These are phyloP conservation scores for Hirschfeldia incana DNA, from an alignment of 345 rosid genomes.

Conservation along the genomic window DNA sequence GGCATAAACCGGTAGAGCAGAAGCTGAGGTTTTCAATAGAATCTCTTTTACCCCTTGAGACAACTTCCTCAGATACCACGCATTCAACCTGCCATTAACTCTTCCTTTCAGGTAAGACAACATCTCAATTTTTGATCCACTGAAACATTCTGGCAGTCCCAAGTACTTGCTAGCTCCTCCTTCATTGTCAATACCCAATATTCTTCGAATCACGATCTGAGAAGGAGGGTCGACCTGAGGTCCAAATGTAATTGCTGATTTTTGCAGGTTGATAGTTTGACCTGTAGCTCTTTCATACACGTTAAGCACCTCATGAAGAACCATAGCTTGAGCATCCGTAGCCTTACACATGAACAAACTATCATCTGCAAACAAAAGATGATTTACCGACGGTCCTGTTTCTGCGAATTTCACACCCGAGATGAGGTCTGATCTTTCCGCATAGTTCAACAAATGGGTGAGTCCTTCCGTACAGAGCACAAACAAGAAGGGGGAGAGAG, in stretches of 20 bases:
- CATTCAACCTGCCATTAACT: background rate
- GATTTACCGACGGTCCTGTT: background rate
- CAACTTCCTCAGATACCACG: background rate
- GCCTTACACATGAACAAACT: background rate
- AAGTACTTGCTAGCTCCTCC: background rate
- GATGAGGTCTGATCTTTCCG: background rate
- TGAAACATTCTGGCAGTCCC: background rate
- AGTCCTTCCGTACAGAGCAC: background rate
- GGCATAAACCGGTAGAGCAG: too few species aligned
- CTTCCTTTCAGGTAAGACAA: background rate
- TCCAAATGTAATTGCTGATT: background rate
- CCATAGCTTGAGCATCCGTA: background rate
- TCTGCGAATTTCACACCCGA: background rate
- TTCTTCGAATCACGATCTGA: background rate
- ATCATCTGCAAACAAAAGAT: background rate
- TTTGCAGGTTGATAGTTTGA: background rate
- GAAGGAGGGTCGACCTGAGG: too few species aligned
- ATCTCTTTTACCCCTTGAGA: too few species aligned
- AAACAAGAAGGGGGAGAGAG: background rate
- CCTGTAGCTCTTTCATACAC: background rate
- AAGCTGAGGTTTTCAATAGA: too few species aligned
- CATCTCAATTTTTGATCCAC: background rate
- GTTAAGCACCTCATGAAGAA: background rate
- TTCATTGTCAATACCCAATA: background rate
- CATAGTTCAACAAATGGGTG: background rate